A percentile compares a stretch with the other conserved stretches of the same genome.
These are phyloP conservation scores for Beverwykella pulmonaria DNA, from an alignment of 495 filamentous ascomycete species.

Conservation along the genomic window DNA sequence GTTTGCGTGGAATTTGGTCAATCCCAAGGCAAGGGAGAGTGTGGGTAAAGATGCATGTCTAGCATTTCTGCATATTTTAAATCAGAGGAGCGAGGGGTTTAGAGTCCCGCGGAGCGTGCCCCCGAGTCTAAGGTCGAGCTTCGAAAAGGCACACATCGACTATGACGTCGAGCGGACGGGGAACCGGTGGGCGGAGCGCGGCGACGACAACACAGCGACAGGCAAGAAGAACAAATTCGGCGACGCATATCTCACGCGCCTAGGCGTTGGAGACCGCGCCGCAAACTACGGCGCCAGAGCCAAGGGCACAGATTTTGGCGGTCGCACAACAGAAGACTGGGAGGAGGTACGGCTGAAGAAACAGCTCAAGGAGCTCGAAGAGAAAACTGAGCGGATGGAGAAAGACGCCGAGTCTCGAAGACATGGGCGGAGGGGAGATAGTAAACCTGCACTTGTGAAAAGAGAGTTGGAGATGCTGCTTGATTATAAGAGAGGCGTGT, in stretches of 20 bases:
- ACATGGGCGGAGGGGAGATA: constrained; percentile 60
- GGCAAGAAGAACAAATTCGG: constrained; percentile 94
- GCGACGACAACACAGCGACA: constrained; percentile 73
- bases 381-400: constrained; percentile 77
- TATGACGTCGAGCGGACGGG: constrained; percentile 82
- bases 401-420: constrained; percentile 57
- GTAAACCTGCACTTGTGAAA: constrained; percentile 82
- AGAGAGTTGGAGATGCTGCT: constrained; percentile 88
- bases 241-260: constrained; percentile 88
- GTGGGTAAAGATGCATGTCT: constrained; percentile 95
- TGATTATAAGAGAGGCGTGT: constrained; percentile 71
- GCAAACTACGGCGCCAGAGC: constrained; percentile 57
- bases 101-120: constrained; percentile 93
- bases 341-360: constrained; percentile 94
- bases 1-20: constrained; percentile 95
- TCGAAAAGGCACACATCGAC: constrained; percentile 92
- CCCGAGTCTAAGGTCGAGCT: constrained; percentile 81
- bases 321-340: constrained; percentile 79
- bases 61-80: constrained; percentile 94
- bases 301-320: constrained; percentile 79
- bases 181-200: constrained; percentile 65
- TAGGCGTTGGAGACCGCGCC: constrained; percentile 80
- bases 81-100: constrained; percentile 90
- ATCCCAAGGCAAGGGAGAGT: constrained; percentile 73
- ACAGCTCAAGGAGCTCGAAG: constrained; percentile 83